Conservation (phyloP, 2,329 filamentous ascomycete species). For the Phaeoacremonium minimum region DNA sequence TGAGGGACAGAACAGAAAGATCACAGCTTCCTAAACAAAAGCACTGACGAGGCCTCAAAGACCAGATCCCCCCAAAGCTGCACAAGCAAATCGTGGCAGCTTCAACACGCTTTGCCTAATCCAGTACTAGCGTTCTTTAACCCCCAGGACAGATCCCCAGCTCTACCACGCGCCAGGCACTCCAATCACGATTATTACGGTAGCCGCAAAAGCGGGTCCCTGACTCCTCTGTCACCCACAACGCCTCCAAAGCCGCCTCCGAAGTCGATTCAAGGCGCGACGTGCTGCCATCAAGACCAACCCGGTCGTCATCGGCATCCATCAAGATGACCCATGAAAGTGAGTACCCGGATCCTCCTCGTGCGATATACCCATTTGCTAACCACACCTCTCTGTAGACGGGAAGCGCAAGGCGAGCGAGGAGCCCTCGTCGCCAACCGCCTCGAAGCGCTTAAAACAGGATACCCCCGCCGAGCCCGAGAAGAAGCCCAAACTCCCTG, state of each 20-base stretch:
- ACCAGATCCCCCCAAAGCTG: background rate
- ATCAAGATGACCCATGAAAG: background rate
- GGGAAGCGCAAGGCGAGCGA: slow-evolving; percentile 71
- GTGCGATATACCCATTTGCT: background rate
- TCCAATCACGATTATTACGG: too few relatives aligned
- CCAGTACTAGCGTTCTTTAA: too few relatives aligned
- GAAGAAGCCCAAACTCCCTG: slow-evolving; percentile 53
- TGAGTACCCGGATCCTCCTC: background rate
- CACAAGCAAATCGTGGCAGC: background rate
- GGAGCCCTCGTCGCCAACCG: slow-evolving; percentile 57
- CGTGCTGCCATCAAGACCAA: background rate
- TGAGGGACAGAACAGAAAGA: too few relatives aligned
- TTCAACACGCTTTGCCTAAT: too few relatives aligned
- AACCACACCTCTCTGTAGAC: slow-evolving; percentile 27
- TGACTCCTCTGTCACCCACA: too few relatives aligned
- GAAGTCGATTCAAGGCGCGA: background rate
- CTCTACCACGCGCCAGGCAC: too few relatives aligned
- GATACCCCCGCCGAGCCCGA: slow-evolving; percentile 38
- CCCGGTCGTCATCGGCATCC: background rate
- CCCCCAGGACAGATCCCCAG: too few relatives aligned
- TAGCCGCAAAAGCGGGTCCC: too few relatives aligned
- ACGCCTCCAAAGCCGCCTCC: too few relatives aligned
- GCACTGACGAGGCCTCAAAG: too few relatives aligned
- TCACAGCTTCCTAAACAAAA: too few relatives aligned
- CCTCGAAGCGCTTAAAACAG: slow-evolving; percentile 62